Evolutionary conservation across 1,284 basidiomycete genomes (phyloP), one percentile per base, ranked within the genome.

Genomic region (Sphaerobolus stellatus): DNA sequence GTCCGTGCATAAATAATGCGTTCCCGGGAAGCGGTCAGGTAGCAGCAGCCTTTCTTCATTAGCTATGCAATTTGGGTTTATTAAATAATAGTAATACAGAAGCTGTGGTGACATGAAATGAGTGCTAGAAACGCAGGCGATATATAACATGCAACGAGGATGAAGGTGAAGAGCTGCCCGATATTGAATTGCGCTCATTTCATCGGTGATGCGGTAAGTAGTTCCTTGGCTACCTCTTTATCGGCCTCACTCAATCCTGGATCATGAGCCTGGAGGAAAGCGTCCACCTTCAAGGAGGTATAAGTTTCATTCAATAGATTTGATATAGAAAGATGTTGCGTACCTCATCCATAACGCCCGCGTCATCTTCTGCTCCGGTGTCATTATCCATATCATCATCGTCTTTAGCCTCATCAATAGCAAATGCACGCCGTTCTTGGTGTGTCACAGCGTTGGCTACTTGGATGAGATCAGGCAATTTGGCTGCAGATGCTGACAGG

Each of bases 401-500:
- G 61, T 93, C 90, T 54, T 85, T 87, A 4, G 87, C 91, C 68
- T 94, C 91, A 66, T 98, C 94, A 61, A 97, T 96, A 2, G 92
- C 92, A 69, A 97, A 98, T 59, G 89, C 87, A 33, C 91, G 92
- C 47, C 94, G 77, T 66, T 95, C 90, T 85, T 94, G 87, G n/a
- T n/a, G n/a, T 43, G 94, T 76, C 8, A 90, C 90, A 48, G 89
- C 86, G 57, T 86, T 90, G 22, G 90, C 90, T 1, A 86, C 88
- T 54, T 89, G 80, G 43, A 94, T 31, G 80, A 79, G 50, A 80
- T 75, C 65, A 67, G 22, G 66, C 69, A 54, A 64, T 63, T 70
- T 28, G 68, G 73, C 16, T 68, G 69, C 59, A 13, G 68, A 64
- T 68, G 69, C 59, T 14, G 68, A 64, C 28, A 62, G 52, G 18